phyloP scores from a whole-genome alignment of 352 stramenopile genomes.

The Globisporangium spinosum region DNA sequence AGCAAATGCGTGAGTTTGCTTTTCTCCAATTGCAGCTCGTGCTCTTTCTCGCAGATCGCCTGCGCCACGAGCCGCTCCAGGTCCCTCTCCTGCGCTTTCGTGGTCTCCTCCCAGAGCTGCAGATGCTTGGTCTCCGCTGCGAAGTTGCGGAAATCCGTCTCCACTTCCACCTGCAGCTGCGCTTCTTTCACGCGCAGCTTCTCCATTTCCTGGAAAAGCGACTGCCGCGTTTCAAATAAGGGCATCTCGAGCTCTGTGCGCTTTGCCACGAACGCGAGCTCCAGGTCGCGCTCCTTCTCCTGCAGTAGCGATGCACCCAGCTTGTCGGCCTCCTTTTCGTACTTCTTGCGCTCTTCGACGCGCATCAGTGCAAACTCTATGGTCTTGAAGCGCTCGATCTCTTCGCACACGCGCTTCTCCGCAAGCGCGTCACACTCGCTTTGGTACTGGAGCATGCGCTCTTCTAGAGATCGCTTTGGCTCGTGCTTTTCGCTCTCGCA shows the following conservation, averaged over 20 bases:
- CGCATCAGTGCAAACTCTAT: slow-evolving; percentile 53
- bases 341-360: slow-evolving; percentile 55
- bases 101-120: slow-evolving; percentile 41
- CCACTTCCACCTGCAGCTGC: slow-evolving; percentile 43
- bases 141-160: slow-evolving; percentile 44
- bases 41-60: slow-evolving; percentile 47
- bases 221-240: slow-evolving; percentile 62
- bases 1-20: slow-evolving; percentile 26
- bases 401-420: slow-evolving; percentile 45
- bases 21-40: slow-evolving; percentile 40
- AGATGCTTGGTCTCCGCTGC: slow-evolving; percentile 43
- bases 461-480: slow-evolving; percentile 40
- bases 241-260: slow-evolving; percentile 54
- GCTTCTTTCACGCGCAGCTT: slow-evolving; percentile 48
- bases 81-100: slow-evolving; percentile 44
- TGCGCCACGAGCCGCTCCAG: slow-evolving; percentile 37
- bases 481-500: slow-evolving; percentile 35
- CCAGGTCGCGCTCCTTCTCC: slow-evolving; percentile 58
- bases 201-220: slow-evolving; percentile 65
- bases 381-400: slow-evolving; percentile 51
- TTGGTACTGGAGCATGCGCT: slow-evolving; percentile 65
- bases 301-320: slow-evolving; percentile 41
- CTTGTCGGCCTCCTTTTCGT: slow-evolving; percentile 44
- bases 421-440: slow-evolving; percentile 60
- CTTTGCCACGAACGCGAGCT: slow-evolving; percentile 46